A percentile compares a stretch with the other conserved stretches of the same genome.
phyloP scores from a whole-genome alignment of 139 green algal species.

The Limnomonas spitsbergensis region DNA sequence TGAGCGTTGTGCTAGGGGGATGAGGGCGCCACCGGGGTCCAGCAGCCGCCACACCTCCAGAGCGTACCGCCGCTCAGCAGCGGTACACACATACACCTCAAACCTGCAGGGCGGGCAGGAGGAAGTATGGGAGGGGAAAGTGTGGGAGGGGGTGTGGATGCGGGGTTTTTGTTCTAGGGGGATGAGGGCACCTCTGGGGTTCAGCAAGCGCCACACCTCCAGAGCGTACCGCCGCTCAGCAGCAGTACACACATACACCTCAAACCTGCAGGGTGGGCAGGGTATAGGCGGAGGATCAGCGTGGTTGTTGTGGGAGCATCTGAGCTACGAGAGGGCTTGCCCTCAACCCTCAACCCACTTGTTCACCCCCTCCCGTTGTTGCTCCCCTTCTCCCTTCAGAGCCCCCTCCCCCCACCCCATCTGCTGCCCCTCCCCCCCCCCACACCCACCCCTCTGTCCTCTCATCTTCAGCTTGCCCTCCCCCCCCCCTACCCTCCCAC shows the following conservation, averaged over 20 bases:
- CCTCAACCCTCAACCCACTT: too few relatives aligned
- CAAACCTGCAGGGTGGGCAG: too few relatives aligned
- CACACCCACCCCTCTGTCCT: too few relatives aligned
- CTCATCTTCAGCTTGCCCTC: too few relatives aligned
- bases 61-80: slow-evolving; percentile 77
- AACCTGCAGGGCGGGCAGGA: slow-evolving; percentile 41
- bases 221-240: slow-evolving; percentile 78
- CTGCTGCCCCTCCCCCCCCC: too few relatives aligned
- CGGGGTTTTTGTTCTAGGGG: background rate
- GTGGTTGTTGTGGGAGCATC: background rate
- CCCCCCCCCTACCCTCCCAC: too few relatives aligned
- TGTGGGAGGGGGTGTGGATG: background rate
- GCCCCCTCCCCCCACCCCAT: too few relatives aligned
- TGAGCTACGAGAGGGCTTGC: background rate
- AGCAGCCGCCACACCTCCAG: slow-evolving; percentile 82
- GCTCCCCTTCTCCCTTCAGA: too few relatives aligned
- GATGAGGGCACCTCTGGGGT: slow-evolving; percentile 48
- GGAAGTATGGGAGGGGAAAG: too few relatives aligned
- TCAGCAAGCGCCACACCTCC: slow-evolving; percentile 82
- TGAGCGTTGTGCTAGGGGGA: background rate
- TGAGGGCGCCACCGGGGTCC: slow-evolving; percentile 55
- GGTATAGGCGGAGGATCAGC: too few relatives aligned
- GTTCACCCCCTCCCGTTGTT: too few relatives aligned
- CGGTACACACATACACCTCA: slow-evolving; percentile 84
- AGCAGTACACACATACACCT: slow-evolving; percentile 84